phyloP scores from a whole-genome alignment of 352 stramenopile species.

The Phytophthora gonapodyides region DNA sequence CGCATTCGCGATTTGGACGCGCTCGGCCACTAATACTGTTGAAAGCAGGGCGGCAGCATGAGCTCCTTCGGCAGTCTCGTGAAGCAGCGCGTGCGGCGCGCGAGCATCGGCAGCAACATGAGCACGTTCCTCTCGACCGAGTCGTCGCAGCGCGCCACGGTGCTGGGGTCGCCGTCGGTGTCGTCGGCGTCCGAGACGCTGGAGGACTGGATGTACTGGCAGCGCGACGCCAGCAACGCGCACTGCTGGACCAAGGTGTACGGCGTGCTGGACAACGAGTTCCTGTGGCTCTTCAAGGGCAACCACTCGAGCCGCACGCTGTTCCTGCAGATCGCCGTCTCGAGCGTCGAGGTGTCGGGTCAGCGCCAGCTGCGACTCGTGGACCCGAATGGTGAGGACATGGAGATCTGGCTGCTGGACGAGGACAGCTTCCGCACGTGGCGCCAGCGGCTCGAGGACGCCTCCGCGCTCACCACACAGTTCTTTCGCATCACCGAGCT shows the following conservation, averaged over 20 bases:
- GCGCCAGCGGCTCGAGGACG: constrained; percentile 64
- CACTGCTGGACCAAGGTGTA: constrained; percentile 87
- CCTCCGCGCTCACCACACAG: constrained; percentile 56
- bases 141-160: constrained; percentile 51
- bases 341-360: constrained; percentile 66
- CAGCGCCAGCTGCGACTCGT: constrained; percentile 67
- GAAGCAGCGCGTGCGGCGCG: constrained; percentile 32
- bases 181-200: constrained; percentile 44
- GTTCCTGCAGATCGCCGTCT: constrained; percentile 79
- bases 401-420: constrained; percentile 80
- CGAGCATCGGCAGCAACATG: constrained; percentile 29
- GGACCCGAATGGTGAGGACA: constrained; percentile 74
- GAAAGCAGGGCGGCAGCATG: constrained; percentile 7
- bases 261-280: constrained; percentile 78
- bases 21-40: neutral
- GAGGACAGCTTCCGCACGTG: constrained; percentile 51
- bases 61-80: constrained; percentile 22
- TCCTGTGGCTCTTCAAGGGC: constrained; percentile 80
- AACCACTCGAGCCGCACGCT: constrained; percentile 59
- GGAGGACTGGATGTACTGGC: constrained; percentile 87
- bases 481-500: constrained; percentile 69
- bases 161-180: constrained; percentile 41
- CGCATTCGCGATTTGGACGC: neutral
- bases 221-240: constrained; percentile 66
- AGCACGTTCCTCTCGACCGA: constrained; percentile 42